Evolutionary conservation across 139 green algal genomes (phyloP).

Genomic region (Asterochloris erici): DNA sequence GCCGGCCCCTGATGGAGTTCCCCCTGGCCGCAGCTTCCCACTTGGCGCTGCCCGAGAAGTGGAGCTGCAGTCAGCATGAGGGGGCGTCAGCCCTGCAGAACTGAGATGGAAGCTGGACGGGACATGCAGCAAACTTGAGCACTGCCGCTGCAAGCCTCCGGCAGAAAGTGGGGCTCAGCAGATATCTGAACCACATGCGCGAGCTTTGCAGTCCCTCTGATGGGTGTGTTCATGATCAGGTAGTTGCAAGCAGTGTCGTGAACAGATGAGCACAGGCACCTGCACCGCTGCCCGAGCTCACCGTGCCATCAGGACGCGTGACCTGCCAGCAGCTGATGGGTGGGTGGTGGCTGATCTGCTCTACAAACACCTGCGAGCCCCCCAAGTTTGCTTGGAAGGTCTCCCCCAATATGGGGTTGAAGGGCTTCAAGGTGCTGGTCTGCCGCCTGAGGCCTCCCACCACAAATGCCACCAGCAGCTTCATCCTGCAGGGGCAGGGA

Average conservation of each 20-base stretch:
- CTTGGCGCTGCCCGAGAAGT: slow-evolving; percentile 55
- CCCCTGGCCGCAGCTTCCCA: slow-evolving; percentile 50
- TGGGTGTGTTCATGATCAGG: no score
- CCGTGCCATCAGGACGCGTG: slow-evolving; percentile 24
- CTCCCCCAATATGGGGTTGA: slow-evolving; percentile 69
- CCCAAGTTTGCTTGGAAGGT: slow-evolving; percentile 40
- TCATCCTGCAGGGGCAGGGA: no score
- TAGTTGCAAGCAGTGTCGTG: no score
- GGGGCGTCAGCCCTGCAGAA: slow-evolving; percentile 15
- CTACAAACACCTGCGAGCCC: slow-evolving; percentile 46
- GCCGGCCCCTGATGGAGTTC: slow-evolving; percentile 41
- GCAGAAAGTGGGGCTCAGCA: no score
- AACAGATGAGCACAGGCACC: no score
- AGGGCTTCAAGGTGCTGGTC: slow-evolving; percentile 56
- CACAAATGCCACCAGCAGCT: slow-evolving; percentile 44
- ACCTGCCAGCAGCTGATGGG: slow-evolving; percentile 62
- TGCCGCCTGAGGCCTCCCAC: slow-evolving; percentile 50
- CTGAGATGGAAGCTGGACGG: no score
- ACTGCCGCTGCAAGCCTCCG: no score
- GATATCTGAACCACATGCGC: no score
- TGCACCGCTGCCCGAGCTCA: no score
- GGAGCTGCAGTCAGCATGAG: slow-evolving; percentile 27
- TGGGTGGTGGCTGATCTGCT: slow-evolving; percentile 69
- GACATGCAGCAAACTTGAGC: no score
- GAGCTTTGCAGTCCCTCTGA: no score